phyloP scores from a whole-genome alignment of 768 basidiomycete species.

The Boletus barrowsii region DNA sequence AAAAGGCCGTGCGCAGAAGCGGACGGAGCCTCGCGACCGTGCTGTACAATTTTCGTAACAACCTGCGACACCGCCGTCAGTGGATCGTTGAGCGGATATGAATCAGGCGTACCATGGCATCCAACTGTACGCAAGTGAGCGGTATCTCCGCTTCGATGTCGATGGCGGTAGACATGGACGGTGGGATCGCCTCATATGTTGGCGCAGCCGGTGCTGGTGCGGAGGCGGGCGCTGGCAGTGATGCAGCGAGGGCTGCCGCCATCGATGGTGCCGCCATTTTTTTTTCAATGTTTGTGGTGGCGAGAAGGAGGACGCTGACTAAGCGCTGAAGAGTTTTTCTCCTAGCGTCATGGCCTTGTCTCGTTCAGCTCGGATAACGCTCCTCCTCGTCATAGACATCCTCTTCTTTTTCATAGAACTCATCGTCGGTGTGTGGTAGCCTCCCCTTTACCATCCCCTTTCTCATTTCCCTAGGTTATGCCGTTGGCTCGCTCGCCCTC shows the following conservation, averaged over 20 bases:
- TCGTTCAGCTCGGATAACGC: slow-evolving; percentile 68
- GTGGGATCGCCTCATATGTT: slow-evolving; percentile 82
- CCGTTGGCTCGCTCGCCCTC: slow-evolving; percentile 92
- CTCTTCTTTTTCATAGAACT: slow-evolving; percentile 87
- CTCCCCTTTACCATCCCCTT: slow-evolving; percentile 4
- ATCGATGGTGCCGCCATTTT: slow-evolving; percentile 76
- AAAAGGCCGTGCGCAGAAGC: slow-evolving; percentile 80
- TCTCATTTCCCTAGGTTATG: slow-evolving; percentile 62
- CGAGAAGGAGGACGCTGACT: slow-evolving; percentile 18
- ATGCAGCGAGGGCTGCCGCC: slow-evolving; percentile 90
- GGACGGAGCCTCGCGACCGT: slow-evolving; percentile 74
- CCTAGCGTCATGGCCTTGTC: slow-evolving; percentile 39
- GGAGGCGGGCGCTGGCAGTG: slow-evolving; percentile 60
- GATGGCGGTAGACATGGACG: slow-evolving; percentile 89
- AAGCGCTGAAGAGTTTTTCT: not conserved
- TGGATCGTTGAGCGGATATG: slow-evolving; percentile 10
- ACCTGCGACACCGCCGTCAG: slow-evolving; percentile 51
- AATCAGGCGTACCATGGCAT: slow-evolving; percentile 67
- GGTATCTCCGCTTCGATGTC: slow-evolving; percentile 92
- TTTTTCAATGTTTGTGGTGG: not conserved
- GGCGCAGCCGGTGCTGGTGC: slow-evolving; percentile 61
- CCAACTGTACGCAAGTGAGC: slow-evolving; percentile 74
- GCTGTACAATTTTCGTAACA: slow-evolving; percentile 91
- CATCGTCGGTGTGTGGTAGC: slow-evolving; percentile 55
- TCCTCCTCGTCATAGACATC: slow-evolving; percentile 81